Percentiles rank a stretch among this genome's conserved stretches.
Conservation (phyloP, 352 stramenopile genomes). For the Phytopythium helicoides region DNA sequence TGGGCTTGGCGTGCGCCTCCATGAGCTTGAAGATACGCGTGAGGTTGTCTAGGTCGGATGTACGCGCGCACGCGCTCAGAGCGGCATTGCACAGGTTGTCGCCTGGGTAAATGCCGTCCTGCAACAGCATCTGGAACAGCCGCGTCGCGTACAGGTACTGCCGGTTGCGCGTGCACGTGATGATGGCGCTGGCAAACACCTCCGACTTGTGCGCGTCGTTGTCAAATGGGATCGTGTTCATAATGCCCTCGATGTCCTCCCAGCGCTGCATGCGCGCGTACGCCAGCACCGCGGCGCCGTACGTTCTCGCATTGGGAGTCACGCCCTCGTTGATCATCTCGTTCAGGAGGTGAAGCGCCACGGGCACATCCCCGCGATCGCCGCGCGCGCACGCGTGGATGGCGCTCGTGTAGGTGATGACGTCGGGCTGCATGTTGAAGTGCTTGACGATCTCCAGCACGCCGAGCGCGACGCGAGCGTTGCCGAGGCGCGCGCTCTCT, state of each 20-base stretch:
- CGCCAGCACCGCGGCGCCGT: slow-evolving; percentile 64
- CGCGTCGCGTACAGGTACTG: slow-evolving; percentile 57
- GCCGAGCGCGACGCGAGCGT: slow-evolving; percentile 60
- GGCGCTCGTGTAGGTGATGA: slow-evolving; percentile 75
- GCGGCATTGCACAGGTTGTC: slow-evolving; percentile 75
- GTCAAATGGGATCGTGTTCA: slow-evolving; percentile 56
- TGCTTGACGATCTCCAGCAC: slow-evolving; percentile 70
- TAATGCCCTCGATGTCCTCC: slow-evolving; percentile 65
- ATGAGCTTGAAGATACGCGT: slow-evolving; percentile 63
- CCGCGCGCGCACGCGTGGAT: slow-evolving; percentile 79
- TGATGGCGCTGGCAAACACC: slow-evolving; percentile 73
- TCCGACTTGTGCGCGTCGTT: slow-evolving; percentile 54
- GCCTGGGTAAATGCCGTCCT: slow-evolving; percentile 62
- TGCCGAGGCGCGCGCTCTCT: slow-evolving; percentile 61
- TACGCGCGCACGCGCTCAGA: slow-evolving; percentile 65
- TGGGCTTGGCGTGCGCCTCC: slow-evolving; percentile 49
- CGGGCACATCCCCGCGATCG: slow-evolving; percentile 37
- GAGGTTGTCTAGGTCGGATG: slow-evolving; percentile 53
- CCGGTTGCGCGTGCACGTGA: slow-evolving; percentile 69
- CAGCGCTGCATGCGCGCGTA: slow-evolving; percentile 66
- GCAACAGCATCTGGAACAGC: slow-evolving; percentile 63
- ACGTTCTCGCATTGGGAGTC: slow-evolving; percentile 70
- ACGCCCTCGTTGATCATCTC: slow-evolving; percentile 68
- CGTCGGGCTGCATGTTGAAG: slow-evolving; percentile 59
- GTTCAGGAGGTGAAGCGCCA: slow-evolving; percentile 66